A percentile compares a stretch with the other conserved stretches of the same genome.
Conservation (phyloP, 176 grass and related monocot genomes). For the Rhynchospora pubera region DNA sequence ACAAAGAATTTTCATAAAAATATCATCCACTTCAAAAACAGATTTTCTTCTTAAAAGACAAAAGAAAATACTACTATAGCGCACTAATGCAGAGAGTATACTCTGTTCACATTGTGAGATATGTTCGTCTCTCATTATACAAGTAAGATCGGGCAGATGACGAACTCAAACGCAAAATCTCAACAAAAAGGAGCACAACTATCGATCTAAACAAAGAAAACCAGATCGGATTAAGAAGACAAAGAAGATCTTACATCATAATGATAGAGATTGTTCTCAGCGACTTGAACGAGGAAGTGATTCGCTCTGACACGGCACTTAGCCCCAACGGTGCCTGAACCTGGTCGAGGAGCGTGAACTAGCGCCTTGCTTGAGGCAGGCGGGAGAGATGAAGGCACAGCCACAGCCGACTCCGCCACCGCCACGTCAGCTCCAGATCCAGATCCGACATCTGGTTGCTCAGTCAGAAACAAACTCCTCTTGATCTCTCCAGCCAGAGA, state of each 20-base stretch:
- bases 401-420: neutral
- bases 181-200: neutral
- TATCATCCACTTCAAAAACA: neutral
- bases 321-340: conserved; percentile 18
- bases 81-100: neutral
- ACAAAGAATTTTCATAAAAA: neutral
- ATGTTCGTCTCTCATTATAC: neutral
- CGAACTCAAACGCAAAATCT: neutral
- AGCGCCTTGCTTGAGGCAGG: conserved; percentile 49
- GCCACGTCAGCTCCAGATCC: neutral
- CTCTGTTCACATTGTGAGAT: neutral
- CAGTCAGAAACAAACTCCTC: conserved; percentile 38
- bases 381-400: conserved; percentile 3
- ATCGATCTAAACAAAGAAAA: neutral
- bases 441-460: conserved; percentile 28
- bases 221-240: neutral
- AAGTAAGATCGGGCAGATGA: neutral
- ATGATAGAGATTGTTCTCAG: conserved; percentile 58
- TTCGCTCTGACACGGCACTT: conserved; percentile 48
- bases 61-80: neutral
- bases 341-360: conserved; percentile 28
- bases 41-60: neutral
- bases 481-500: conserved; percentile 32
- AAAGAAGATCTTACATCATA: conserved; percentile 52
- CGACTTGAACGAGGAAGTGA: conserved; percentile 65